phyloP scores from a whole-genome alignment of 495 filamentous ascomycete genomes.

The Hypoxylon rickii region DNA sequence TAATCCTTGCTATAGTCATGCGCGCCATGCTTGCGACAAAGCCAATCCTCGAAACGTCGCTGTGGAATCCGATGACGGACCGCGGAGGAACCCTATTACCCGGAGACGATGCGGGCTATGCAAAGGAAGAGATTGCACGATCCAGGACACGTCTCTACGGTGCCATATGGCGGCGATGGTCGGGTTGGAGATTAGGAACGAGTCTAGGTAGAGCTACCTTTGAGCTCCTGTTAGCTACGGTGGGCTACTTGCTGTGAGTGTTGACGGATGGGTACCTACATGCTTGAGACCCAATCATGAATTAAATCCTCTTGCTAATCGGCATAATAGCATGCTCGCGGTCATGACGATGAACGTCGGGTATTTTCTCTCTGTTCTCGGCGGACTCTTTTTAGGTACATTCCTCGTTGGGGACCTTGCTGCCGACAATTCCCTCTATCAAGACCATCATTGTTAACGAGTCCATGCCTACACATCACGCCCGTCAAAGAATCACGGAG shows the following conservation, averaged over 20 bases:
- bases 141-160: background rate
- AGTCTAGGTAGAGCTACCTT: constrained; percentile 38
- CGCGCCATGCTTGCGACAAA: constrained; percentile 66
- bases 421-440: constrained; percentile 22
- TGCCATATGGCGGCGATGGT: constrained; percentile 9
- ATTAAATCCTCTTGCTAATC: constrained; percentile 1
- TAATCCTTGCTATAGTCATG: constrained; percentile 66
- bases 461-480: too few species aligned
- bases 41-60: constrained; percentile 68
- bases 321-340: constrained; percentile 71
- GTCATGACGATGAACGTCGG: constrained; percentile 91
- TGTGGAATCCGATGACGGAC: constrained; percentile 65
- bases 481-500: too few species aligned
- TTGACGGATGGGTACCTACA: background rate
- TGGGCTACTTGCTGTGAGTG: constrained; percentile 82
- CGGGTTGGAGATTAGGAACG: constrained; percentile 8
- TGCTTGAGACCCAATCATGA: background rate
- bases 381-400: constrained; percentile 74
- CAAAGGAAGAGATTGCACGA: constrained; percentile 1
- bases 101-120: constrained; percentile 9
- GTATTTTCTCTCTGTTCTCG: constrained; percentile 79
- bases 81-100: constrained; percentile 10
- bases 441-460: constrained; percentile 25
- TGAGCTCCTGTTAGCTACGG: constrained; percentile 62
- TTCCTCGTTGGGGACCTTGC: constrained; percentile 59